Evolutionary conservation across 371 early-diverging fungal species (phyloP).

Genomic region (Dinochytrium kinnereticum): DNA sequence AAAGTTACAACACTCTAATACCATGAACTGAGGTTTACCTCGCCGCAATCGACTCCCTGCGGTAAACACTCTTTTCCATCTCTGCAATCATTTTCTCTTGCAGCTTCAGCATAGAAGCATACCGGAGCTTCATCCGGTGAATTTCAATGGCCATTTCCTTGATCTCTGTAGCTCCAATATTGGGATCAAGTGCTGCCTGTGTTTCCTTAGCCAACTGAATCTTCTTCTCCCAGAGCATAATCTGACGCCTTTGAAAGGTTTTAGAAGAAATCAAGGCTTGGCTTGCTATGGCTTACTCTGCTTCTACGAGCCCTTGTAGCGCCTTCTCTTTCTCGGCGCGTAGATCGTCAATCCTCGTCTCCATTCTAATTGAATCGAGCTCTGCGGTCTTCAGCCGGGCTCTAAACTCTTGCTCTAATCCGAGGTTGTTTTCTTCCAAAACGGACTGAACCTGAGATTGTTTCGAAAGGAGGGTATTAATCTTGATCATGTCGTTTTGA

Average conservation of each 20-base stretch:
- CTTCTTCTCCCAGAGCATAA: conserved; percentile 70
- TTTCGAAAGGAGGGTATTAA: conserved; percentile 58
- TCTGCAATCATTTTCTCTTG: conserved; percentile 65
- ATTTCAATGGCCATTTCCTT: conserved; percentile 62
- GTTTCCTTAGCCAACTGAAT: conserved; percentile 68
- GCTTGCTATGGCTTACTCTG: conserved; percentile 50
- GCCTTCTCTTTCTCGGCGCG: conserved; percentile 53
- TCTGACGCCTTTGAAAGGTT: conserved; percentile 53
- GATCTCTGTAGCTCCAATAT: conserved; percentile 62
- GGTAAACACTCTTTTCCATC: conserved; percentile 61
- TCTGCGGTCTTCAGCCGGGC: conserved; percentile 59
- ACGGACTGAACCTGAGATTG: conserved; percentile 48
- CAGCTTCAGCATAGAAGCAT: conserved; percentile 57
- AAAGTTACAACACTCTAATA: not conserved
- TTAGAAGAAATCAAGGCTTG: not conserved
- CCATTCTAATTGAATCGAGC: conserved; percentile 53
- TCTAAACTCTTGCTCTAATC: conserved; percentile 59
- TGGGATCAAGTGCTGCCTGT: conserved; percentile 63
- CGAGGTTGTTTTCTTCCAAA: conserved; percentile 59
- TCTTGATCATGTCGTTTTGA: conserved; percentile 61
- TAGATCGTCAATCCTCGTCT: conserved; percentile 50
- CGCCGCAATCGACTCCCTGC: conserved; percentile 56
- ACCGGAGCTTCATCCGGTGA: conserved; percentile 63
- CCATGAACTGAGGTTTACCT: conserved; percentile 22
- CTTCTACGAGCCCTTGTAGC: conserved; percentile 56